Conservation (phyloP, 2,329 filamentous ascomycete genomes). For the Mycosphaerella sp. region DNA sequence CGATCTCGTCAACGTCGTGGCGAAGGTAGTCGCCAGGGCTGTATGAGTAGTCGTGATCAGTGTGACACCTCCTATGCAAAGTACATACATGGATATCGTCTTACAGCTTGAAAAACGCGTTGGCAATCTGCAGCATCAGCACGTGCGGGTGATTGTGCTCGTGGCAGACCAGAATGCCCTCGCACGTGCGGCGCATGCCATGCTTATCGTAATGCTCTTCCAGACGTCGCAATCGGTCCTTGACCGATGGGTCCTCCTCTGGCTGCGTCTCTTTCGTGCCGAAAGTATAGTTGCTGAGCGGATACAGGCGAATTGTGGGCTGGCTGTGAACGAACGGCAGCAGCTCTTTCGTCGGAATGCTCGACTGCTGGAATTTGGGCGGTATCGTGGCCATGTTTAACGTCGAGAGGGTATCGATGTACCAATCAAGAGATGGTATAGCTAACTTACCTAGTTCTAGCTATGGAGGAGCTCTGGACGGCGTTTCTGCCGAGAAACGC, state of each 20-base stretch:
- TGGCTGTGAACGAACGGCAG: slow-evolving; percentile 82
- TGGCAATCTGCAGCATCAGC: slow-evolving; percentile 97
- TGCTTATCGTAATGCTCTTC: slow-evolving; percentile 88
- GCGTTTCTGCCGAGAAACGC: too few species aligned
- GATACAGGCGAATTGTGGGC: slow-evolving; percentile 74
- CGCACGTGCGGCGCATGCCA: slow-evolving; percentile 95
- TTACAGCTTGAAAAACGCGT: slow-evolving; percentile 95
- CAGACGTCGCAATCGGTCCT: slow-evolving; percentile 85
- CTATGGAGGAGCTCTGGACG: too few species aligned
- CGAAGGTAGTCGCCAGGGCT: slow-evolving; percentile 88
- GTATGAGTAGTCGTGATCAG: neutral
- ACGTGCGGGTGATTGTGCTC: slow-evolving; percentile 99
- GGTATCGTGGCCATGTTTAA: slow-evolving; percentile 30
- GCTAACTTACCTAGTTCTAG: too few species aligned
- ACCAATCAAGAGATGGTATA: too few species aligned
- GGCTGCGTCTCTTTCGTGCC: slow-evolving; percentile 97
- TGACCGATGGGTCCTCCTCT: slow-evolving; percentile 92
- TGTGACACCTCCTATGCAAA: neutral
- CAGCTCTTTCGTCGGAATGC: slow-evolving; percentile 22
- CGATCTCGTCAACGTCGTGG: slow-evolving; percentile 81
- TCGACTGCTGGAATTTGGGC: slow-evolving; percentile 24
- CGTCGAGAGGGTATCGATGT: too few species aligned
- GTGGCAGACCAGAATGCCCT: slow-evolving; percentile 95
- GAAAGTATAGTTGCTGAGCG: slow-evolving; percentile 97
- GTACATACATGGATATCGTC: slow-evolving; percentile 16